phyloP scores from a whole-genome alignment of 1,284 basidiomycete genomes.

The Apiotrichum gamsii region DNA sequence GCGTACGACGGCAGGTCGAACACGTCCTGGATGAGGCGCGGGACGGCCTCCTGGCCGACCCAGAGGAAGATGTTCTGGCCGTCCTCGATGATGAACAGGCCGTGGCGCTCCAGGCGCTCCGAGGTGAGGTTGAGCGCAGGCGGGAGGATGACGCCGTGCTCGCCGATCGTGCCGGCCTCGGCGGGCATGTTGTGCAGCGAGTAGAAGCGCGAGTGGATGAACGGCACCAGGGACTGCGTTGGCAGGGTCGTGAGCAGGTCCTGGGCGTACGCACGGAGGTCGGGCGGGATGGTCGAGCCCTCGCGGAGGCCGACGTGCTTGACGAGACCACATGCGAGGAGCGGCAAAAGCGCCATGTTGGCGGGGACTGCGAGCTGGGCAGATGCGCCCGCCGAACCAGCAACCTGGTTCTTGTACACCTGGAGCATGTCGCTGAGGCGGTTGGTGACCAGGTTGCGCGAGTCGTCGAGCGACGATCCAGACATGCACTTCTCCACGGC shows the following conservation, averaged over 20 bases:
- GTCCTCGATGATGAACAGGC: constrained; percentile 94
- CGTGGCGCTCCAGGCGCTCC: constrained; percentile 89
- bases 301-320: constrained; percentile 95
- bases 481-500: constrained; percentile 88
- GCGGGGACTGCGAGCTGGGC: constrained; percentile 88
- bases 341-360: constrained; percentile 89
- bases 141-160: constrained; percentile 39
- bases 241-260: constrained; percentile 86
- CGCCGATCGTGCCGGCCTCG: constrained; percentile 44
- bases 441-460: constrained; percentile 81
- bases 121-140: constrained; percentile 80
- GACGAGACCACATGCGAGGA: constrained; percentile 79
- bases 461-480: constrained; percentile 74
- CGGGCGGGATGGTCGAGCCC: constrained; percentile 91
- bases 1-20: constrained; percentile 87
- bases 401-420: constrained; percentile 96
- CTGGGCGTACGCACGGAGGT: constrained; percentile 92
- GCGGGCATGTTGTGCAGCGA: constrained; percentile 85
- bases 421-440: constrained; percentile 83
- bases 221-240: constrained; percentile 82
- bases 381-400: constrained; percentile 81
- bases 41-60: constrained; percentile 94
- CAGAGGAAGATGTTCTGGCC: constrained; percentile 97
- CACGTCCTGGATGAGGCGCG: constrained; percentile 87
- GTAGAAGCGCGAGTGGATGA: constrained; percentile 92